Percentiles rank a stretch among this genome's conserved stretches.
phyloP scores from a whole-genome alignment of 768 basidiomycete genomes.

The Pulveroboletus sp. region DNA sequence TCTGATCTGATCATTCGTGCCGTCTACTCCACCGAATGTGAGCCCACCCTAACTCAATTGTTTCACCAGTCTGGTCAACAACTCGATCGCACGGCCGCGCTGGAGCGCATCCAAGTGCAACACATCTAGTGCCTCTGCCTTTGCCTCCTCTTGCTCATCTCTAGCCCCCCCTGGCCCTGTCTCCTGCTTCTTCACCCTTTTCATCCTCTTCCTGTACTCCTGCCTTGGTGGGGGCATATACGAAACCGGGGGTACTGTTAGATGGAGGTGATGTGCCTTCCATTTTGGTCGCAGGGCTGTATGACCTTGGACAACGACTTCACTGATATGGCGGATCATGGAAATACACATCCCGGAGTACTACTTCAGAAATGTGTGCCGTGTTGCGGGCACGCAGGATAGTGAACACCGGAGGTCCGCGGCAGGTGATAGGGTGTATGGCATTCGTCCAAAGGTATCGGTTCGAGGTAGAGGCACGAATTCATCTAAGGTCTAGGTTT shows the following conservation, averaged over 20 bases:
- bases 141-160: too few relatives aligned
- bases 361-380: conserved; percentile 37
- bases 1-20: conserved; percentile 47
- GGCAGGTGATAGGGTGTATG: conserved; percentile 37
- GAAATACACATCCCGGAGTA: conserved; percentile 52
- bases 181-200: conserved; percentile 7
- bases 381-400: conserved; percentile 37
- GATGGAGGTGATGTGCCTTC: conserved; percentile 29
- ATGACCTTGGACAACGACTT: conserved; percentile 10
- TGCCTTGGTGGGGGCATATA: conserved; percentile 72
- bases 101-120: conserved; percentile 65
- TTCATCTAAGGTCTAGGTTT: too few relatives aligned
- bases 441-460: conserved; percentile 18
- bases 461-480: too few relatives aligned
- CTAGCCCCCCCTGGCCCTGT: too few relatives aligned
- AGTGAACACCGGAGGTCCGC: conserved; percentile 52
- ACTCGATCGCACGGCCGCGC: conserved; percentile 62
- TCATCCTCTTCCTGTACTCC: conserved; percentile 43
- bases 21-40: conserved; percentile 40
- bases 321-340: conserved; percentile 25
- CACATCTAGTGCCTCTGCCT: conserved; percentile 35
- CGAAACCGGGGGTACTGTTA: conserved; percentile 61
- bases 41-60: too few relatives aligned
- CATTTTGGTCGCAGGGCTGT: conserved; percentile 26
- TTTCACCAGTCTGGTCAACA: conserved; percentile 70